These are phyloP conservation scores for Serendipita sp. DNA, from an alignment of 768 basidiomycete genomes.

Conservation along the genomic window DNA sequence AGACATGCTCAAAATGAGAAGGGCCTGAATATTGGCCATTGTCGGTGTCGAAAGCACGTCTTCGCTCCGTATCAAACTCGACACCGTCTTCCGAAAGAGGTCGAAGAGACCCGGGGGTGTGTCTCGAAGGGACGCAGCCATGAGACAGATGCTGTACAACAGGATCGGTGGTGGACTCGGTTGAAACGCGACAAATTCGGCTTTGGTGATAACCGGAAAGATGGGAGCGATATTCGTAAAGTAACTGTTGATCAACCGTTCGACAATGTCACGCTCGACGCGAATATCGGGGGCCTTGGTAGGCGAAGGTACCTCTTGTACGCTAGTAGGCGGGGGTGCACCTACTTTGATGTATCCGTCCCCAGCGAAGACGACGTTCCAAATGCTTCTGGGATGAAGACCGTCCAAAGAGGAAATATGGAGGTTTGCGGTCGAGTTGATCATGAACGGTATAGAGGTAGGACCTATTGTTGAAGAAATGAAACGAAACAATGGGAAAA, in stretches of 20 bases:
- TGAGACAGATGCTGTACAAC: constrained; percentile 86
- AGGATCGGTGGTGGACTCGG: constrained; percentile 58
- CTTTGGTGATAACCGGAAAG: constrained; percentile 74
- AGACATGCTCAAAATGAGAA: constrained; percentile 73
- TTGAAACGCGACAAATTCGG: constrained; percentile 60
- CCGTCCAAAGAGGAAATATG: constrained; percentile 78
- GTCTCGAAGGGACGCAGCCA: constrained; percentile 73
- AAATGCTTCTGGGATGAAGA: constrained; percentile 45
- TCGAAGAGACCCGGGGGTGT: constrained; percentile 80
- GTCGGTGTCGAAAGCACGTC: constrained; percentile 81
- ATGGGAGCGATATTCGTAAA: constrained; percentile 80
- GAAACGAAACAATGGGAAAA: constrained; percentile 27
- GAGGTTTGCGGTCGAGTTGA: constrained; percentile 81
- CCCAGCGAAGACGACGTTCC: constrained; percentile 68
- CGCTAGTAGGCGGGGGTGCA: constrained; percentile 30
- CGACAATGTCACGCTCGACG: constrained; percentile 61
- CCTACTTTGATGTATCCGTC: constrained; percentile 79
- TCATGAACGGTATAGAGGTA: constrained; percentile 67
- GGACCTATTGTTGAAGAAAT: constrained; percentile 38
- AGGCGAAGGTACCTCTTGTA: constrained; percentile 37
- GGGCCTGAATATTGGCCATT: constrained; percentile 72
- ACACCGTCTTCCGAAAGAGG: constrained; percentile 73
- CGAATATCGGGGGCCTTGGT: constrained; percentile 54
- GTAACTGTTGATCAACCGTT: constrained; percentile 78
- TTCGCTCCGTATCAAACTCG: constrained; percentile 70